Evolutionary conservation across 1,284 basidiomycete species (phyloP), one percentile per base, ranked within the genome.

Genomic region (Ceratobasidium sp.): DNA sequence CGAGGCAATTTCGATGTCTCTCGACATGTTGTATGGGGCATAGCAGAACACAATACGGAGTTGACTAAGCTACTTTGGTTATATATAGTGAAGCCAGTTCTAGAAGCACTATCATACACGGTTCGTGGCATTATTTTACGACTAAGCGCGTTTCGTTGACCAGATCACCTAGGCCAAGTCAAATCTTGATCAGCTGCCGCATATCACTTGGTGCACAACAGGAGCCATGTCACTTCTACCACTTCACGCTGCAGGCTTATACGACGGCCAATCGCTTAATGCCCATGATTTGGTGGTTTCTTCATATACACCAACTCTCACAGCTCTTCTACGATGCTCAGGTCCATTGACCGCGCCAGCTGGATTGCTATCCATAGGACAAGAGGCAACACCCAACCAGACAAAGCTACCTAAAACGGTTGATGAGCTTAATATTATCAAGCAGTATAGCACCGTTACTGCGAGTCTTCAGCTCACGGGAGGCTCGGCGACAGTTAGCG

Each of bases 241-340:
- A 9, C 72, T 79, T 39, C 78, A 79, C 61, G 78, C 78, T 30
- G 78, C 78, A 26, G 77, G 77, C 10, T 34, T 70, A 26, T 75
- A 74, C 46, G 52, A 72, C 62, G 46, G 18, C 46, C 18, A 21
- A 28, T 36, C 43, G 55, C 21, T 50, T 12, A 71, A 69, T 32
- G 52, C 73, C 14, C 75, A 59, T 9, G 73, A 77, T 45, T 76
- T 73, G 34, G 75, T 76, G 21, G 70, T 78, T 30, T 78, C 78
- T 10, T 79, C 78, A 0, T 79, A 79, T 57, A 76, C 74, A 0
- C 78, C 77, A 18, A 75, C 77, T 28, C 50, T 78, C 23, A 65
- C 57, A 23, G 57, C 77, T 1, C 74, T 64, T 41, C 76, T 75
- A 1, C n/a, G n/a, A n/a, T n/a, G n/a, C n/a, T n/a, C n/a, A n/a